phyloP scores from a whole-genome alignment of 129 eudicot genomes.

The Sambucus nigra region DNA sequence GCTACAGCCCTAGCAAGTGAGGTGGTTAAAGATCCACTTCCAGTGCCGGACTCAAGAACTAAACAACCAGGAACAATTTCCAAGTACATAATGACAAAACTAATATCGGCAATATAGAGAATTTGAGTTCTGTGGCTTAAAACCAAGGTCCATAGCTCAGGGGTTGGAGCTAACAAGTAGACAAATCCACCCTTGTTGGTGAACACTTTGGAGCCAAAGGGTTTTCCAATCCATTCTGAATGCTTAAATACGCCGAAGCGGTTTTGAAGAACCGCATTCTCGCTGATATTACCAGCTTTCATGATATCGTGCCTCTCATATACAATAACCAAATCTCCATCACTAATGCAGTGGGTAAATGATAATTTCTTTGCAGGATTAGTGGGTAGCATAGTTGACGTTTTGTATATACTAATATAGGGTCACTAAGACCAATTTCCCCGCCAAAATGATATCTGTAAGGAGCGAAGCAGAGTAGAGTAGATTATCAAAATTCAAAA shows the following conservation, averaged over 20 bases:
- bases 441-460: not conserved
- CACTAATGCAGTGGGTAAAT: slow-evolving; percentile 39
- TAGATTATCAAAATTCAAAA: not conserved
- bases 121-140: slow-evolving; percentile 93
- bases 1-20: slow-evolving; percentile 90
- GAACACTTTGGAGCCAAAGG: slow-evolving; percentile 76
- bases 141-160: slow-evolving; percentile 91
- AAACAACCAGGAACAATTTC: slow-evolving; percentile 86
- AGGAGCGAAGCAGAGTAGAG: not conserved
- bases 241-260: slow-evolving; percentile 85
- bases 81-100: slow-evolving; percentile 80
- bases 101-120: slow-evolving; percentile 83
- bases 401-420: not conserved
- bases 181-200: slow-evolving; percentile 78
- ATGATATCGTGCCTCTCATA: slow-evolving; percentile 68
- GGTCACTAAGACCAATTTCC: not conserved
- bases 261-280: slow-evolving; percentile 45
- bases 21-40: slow-evolving; percentile 83
- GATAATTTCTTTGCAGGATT: slow-evolving; percentile 42
- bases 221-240: slow-evolving; percentile 80
- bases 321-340: slow-evolving; percentile 76
- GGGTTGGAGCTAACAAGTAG: slow-evolving; percentile 84
- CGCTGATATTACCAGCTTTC: slow-evolving; percentile 72
- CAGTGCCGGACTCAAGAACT: slow-evolving; percentile 90
- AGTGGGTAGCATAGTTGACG: slow-evolving; percentile 33